phyloP scores from a whole-genome alignment of 176 grass and related monocot species.

The Carex parvula region DNA sequence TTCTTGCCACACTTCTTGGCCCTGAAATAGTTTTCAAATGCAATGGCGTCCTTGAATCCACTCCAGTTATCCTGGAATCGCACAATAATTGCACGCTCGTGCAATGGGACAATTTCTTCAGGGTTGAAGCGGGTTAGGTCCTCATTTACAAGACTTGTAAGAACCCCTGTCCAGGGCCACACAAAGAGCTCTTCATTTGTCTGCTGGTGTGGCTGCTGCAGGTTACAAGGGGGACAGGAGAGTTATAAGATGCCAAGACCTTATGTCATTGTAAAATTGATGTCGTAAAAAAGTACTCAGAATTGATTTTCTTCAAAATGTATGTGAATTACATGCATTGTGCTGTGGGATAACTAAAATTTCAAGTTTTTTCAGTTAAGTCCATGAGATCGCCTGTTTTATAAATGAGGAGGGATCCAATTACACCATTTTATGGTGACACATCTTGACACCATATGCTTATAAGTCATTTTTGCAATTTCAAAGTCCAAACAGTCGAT shows the following conservation, averaged over 20 bases:
- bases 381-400: background rate
- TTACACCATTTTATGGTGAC: no score
- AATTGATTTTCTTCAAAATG: background rate
- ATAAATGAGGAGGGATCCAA: background rate
- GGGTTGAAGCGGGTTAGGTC: constrained; percentile 20
- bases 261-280: constrained; percentile 1
- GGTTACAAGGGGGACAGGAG: background rate
- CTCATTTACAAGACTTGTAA: constrained; percentile 19
- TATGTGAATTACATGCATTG: background rate
- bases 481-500: no score
- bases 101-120: constrained; percentile 7
- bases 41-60: constrained; percentile 23
- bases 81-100: constrained; percentile 16
- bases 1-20: constrained; percentile 23
- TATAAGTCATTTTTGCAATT: no score
- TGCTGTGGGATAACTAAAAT: background rate
- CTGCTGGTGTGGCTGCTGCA: background rate
- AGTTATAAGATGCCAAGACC: background rate
- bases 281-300: background rate
- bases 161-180: constrained; percentile 22
- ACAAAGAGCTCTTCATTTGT: constrained; percentile 23
- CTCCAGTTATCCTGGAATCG: constrained; percentile 16
- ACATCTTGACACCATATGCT: no score
- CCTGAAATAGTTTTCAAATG: constrained; percentile 27
- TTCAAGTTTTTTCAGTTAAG: background rate